Percentiles rank a stretch among this genome's conserved stretches.
Conservation (phyloP, 164 flowering plant genomes). For the Malania oleifera region DNA sequence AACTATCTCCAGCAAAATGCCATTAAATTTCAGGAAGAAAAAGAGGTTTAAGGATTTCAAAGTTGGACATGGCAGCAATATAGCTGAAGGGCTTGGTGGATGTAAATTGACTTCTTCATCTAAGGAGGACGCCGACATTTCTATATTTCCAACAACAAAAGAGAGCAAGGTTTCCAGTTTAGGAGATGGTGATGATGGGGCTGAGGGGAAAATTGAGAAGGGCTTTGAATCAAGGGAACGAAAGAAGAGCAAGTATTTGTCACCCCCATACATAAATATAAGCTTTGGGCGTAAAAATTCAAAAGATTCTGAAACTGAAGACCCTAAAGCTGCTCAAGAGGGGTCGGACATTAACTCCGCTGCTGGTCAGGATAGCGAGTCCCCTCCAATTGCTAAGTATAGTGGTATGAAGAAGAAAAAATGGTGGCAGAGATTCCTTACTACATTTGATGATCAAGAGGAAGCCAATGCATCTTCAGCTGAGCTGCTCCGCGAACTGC, state of each 20-base stretch:
- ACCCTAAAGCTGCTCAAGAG: conserved; percentile 16
- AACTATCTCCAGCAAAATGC: neutral
- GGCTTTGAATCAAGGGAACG: conserved; percentile 47
- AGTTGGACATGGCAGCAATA: conserved; percentile 7
- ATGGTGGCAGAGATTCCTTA: conserved; percentile 18
- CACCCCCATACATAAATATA: conserved; percentile 53
- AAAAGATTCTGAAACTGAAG: conserved; percentile 26
- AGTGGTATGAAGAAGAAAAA: conserved; percentile 25
- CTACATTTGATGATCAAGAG: conserved; percentile 13
- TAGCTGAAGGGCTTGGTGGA: conserved; percentile 10
- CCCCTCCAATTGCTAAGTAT: conserved; percentile 22
- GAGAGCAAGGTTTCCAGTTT: conserved; percentile 12
- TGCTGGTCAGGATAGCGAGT: conserved; percentile 17
- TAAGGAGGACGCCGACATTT: conserved; percentile 1
- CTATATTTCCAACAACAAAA: conserved; percentile 9
- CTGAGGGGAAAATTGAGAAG: conserved; percentile 21
- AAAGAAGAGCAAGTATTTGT: conserved; percentile 84
- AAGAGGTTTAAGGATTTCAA: conserved; percentile 16
- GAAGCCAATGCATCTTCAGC: conserved; percentile 27
- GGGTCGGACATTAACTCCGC: conserved; percentile 11
- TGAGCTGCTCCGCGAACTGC: conserved; percentile 49
- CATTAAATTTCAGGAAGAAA: conserved; percentile 16
- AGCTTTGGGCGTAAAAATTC: conserved; percentile 21
- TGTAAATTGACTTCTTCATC: conserved; percentile 5
- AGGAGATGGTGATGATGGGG: conserved; percentile 17